These are phyloP conservation scores for Mimosa bimucronata DNA, from an alignment of 306 rosid species.

Conservation along the genomic window DNA sequence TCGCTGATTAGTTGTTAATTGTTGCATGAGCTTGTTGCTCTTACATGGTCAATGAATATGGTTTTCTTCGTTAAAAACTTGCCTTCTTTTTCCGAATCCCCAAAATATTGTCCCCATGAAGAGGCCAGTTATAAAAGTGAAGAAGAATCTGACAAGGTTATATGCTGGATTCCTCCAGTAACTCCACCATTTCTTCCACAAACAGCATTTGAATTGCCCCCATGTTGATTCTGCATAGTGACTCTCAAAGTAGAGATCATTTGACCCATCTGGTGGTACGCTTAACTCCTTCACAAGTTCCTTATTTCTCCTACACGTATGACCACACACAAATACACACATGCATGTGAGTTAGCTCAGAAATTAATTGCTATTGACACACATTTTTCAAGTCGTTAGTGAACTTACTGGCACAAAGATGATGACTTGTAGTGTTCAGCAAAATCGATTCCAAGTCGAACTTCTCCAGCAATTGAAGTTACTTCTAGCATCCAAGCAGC, in stretches of 20 bases:
- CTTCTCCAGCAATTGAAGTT: slow-evolving; percentile 64
- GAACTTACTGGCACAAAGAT: slow-evolving; percentile 53
- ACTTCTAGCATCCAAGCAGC: slow-evolving; percentile 86
- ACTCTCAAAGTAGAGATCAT: slow-evolving; percentile 65
- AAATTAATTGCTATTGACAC: not conserved
- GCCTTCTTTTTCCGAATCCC: slow-evolving; percentile 83
- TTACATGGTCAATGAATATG: no score
- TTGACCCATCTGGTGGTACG: slow-evolving; percentile 58
- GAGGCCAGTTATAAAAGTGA: slow-evolving; percentile 73
- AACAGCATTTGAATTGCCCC: slow-evolving; percentile 78
- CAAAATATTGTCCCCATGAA: slow-evolving; percentile 85
- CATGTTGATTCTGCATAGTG: slow-evolving; percentile 70
- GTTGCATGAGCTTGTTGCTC: no score
- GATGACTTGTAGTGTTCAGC: slow-evolving; percentile 62
- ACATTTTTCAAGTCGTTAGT: not conserved
- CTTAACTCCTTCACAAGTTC: slow-evolving; percentile 66
- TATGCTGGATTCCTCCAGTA: slow-evolving; percentile 96
- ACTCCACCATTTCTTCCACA: slow-evolving; percentile 95
- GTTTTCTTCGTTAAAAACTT: no score
- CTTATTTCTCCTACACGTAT: slow-evolving; percentile 64
- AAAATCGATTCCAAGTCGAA: slow-evolving; percentile 57
- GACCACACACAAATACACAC: not conserved
- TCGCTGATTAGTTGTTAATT: no score
- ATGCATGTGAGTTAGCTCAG: not conserved
- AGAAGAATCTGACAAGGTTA: slow-evolving; percentile 82